Percentiles rank a stretch among this genome's conserved stretches.
Conservation (phyloP, 352 stramenopile genomes). For the Phytophthora citricola region DNA sequence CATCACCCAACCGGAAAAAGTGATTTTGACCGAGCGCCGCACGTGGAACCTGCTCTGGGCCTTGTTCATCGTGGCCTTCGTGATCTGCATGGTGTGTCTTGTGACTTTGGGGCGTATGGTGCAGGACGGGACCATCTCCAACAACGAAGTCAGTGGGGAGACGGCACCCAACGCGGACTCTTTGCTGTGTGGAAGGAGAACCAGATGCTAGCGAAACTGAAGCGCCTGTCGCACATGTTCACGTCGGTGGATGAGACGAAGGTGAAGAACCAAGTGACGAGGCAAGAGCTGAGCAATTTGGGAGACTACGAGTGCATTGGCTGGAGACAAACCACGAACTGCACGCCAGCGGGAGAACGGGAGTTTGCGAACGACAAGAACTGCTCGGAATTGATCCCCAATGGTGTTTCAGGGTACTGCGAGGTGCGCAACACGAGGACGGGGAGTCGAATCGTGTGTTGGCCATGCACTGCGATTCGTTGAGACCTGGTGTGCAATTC, state of each 20-base stretch:
- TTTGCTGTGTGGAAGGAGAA: conserved; percentile 49
- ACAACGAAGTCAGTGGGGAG: conserved; percentile 48
- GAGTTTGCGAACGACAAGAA: conserved; percentile 49
- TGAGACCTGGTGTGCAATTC: conserved; percentile 50
- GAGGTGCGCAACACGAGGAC: conserved; percentile 56
- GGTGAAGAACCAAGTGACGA: conserved; percentile 26
- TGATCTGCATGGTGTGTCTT: conserved; percentile 61
- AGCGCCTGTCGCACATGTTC: conserved; percentile 49
- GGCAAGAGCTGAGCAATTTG: conserved; percentile 38
- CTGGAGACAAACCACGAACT: conserved; percentile 62
- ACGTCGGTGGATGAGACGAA: conserved; percentile 34
- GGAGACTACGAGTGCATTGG: conserved; percentile 65
- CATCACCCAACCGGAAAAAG: conserved; percentile 13
- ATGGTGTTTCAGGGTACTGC: conserved; percentile 62
- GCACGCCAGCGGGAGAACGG: conserved; percentile 46
- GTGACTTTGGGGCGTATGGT: conserved; percentile 56
- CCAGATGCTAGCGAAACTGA: conserved; percentile 53
- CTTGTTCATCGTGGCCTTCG: conserved; percentile 53
- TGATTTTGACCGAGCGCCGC: conserved; percentile 28
- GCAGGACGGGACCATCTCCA: conserved; percentile 49
- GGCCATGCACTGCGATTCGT: conserved; percentile 70
- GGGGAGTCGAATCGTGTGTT: conserved; percentile 52
- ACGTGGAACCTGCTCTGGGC: conserved; percentile 55
- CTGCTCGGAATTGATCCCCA: conserved; percentile 45
- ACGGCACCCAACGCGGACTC: conserved; percentile 29